These are phyloP conservation scores for Penicillium psychrosexuale DNA, from an alignment of 2,329 filamentous ascomycete genomes.

Conservation along the genomic window DNA sequence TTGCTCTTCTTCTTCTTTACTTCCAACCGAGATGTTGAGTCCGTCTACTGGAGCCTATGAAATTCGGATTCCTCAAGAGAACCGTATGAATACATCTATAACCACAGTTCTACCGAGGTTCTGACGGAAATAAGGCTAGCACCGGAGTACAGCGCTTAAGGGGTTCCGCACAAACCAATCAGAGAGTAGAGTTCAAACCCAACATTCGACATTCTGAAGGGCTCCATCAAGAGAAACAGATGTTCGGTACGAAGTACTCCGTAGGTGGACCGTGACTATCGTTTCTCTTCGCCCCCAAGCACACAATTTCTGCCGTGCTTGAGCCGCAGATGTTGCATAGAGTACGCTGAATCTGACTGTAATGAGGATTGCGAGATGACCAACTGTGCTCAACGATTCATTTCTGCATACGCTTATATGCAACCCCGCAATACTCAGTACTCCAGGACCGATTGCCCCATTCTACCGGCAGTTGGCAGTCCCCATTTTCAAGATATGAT, in stretches of 20 bases:
- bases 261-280: slow-evolving; percentile 10
- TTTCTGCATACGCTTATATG: neutral
- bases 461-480: slow-evolving; percentile 2
- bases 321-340: neutral
- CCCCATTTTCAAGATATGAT: slow-evolving; percentile 14
- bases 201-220: neutral
- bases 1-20: neutral
- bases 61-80: neutral
- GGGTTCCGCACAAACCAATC: neutral
- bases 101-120: neutral
- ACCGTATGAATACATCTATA: neutral
- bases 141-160: slow-evolving; percentile 4
- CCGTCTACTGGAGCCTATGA: neutral
- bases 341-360: neutral
- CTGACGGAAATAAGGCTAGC: neutral
- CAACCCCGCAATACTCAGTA: neutral
- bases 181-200: neutral
- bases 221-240: slow-evolving; percentile 1
- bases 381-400: neutral
- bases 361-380: neutral
- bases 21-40: neutral
- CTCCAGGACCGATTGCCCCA: neutral
- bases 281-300: neutral
- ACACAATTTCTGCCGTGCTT: neutral
- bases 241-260: neutral